Evolutionary conservation across 2,329 filamentous ascomycete species (phyloP).

Genomic region (Hypoxylon sp.): DNA sequence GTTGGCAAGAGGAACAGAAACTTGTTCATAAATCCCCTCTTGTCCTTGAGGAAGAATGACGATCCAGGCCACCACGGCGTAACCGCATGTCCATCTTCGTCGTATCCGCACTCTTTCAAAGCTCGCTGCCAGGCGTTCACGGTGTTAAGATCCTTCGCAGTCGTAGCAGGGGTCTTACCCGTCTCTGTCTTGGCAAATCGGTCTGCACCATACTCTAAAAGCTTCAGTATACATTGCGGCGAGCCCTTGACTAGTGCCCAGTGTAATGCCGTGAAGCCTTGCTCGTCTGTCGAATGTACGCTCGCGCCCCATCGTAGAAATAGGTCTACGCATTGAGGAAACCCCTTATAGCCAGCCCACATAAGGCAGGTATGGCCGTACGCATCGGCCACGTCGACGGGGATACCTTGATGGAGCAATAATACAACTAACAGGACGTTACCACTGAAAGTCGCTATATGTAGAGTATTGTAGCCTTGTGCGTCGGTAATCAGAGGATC

Average conservation of each 20-base stretch:
- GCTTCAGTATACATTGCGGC: slow-evolving; percentile 86
- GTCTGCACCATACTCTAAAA: slow-evolving; percentile 95
- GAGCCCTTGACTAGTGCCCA: slow-evolving; percentile 97
- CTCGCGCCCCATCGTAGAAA: slow-evolving; percentile 95
- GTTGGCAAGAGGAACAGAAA: slow-evolving; percentile 94
- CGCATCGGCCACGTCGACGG: slow-evolving; percentile 87
- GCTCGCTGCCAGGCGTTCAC: slow-evolving; percentile 82
- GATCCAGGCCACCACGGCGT: slow-evolving; percentile 76
- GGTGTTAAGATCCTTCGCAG: slow-evolving; percentile 91
- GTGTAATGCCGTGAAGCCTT: slow-evolving; percentile 92
- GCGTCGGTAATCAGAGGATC: slow-evolving; percentile 92
- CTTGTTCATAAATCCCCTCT: slow-evolving; percentile 78
- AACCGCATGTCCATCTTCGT: slow-evolving; percentile 76
- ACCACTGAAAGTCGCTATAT: slow-evolving; percentile 96
- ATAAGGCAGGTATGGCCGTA: slow-evolving; percentile 95
- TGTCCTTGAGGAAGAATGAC: slow-evolving; percentile 77
- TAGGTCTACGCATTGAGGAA: slow-evolving; percentile 87
- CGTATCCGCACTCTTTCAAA: slow-evolving; percentile 83
- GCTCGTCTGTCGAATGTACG: slow-evolving; percentile 88
- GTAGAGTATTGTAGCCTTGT: slow-evolving; percentile 97
- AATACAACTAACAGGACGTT: slow-evolving; percentile 90
- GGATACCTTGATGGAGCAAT: slow-evolving; percentile 92
- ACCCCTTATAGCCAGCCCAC: slow-evolving; percentile 99
- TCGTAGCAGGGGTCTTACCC: slow-evolving; percentile 88
- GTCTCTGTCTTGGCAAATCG: slow-evolving; percentile 88